Evolutionary conservation across 1,139 yeast species (phyloP).

Genomic region (Geotrichum carabidarum): DNA sequence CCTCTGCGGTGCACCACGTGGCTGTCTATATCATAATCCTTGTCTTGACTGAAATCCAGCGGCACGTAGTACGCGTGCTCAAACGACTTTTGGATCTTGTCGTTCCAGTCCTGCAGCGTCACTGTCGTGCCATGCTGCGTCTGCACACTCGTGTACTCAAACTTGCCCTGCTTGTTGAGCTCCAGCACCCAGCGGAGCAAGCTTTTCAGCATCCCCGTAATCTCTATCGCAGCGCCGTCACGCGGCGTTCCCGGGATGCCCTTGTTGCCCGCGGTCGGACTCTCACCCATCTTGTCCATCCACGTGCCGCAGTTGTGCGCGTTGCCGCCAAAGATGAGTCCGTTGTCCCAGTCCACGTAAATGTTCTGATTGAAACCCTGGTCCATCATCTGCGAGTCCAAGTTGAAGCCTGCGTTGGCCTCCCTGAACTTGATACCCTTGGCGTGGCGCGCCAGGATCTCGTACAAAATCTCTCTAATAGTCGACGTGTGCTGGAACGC

Average conservation of each 20-base stretch:
- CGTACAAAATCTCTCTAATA: conserved; percentile 72
- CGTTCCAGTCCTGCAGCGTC: conserved; percentile 62
- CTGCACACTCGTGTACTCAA: conserved; percentile 42
- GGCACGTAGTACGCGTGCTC: conserved; percentile 80
- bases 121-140: conserved; percentile 56
- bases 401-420: conserved; percentile 86
- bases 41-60: conserved; percentile 48
- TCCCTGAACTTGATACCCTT: conserved; percentile 81
- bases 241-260: conserved; percentile 97
- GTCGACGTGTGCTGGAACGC: conserved; percentile 72
- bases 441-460: conserved; percentile 81
- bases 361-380: conserved; percentile 86
- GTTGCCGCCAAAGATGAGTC: conserved; percentile 85
- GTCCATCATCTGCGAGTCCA: conserved; percentile 88
- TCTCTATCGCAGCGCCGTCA: conserved; percentile 94
- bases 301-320: conserved; percentile 95
- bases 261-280: conserved; percentile 70
- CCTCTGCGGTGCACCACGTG: conserved; percentile 80
- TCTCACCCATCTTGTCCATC: conserved; percentile 99
- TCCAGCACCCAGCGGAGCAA: conserved; percentile 71
- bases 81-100: conserved; percentile 61
- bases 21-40: conserved; percentile 55
- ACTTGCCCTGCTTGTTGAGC: conserved; percentile 50
- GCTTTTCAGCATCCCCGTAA: conserved; percentile 83
- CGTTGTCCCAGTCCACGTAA: conserved; percentile 81